phyloP scores from a whole-genome alignment of 345 rosid genomes.

The Acer negundo region DNA sequence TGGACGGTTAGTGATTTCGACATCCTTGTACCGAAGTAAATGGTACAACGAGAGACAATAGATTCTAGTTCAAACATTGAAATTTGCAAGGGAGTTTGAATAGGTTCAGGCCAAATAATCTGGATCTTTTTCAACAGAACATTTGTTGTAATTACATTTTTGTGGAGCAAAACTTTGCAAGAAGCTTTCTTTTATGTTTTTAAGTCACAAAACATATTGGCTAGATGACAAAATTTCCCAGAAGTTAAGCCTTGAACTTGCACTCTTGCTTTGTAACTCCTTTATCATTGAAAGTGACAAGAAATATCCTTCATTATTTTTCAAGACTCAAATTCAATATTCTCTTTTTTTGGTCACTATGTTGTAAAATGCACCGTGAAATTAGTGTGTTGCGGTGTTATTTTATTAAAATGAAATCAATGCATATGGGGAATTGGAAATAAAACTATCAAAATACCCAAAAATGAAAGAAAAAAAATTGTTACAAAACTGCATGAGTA shows the following conservation, averaged over 20 bases:
- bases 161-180: background rate
- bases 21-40: conserved; percentile 35
- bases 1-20: conserved; percentile 47
- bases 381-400: too few species aligned
- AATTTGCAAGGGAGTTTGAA: background rate
- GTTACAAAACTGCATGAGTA: background rate
- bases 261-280: background rate
- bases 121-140: background rate
- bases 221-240: too few species aligned
- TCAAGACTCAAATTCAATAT: too few species aligned
- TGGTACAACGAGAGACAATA: background rate
- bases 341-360: too few species aligned
- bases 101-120: conserved; percentile 24
- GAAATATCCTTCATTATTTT: too few species aligned
- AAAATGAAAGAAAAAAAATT: too few species aligned
- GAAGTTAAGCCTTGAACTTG: background rate
- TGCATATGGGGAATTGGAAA: background rate
- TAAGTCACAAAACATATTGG: background rate
- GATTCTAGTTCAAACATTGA: conserved; percentile 16
- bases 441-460: background rate
- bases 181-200: too few species aligned
- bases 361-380: too few species aligned
- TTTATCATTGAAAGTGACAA: too few species aligned
- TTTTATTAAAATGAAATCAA: too few species aligned
- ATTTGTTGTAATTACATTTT: background rate